Percentiles rank a stretch among this genome's conserved stretches.
Conservation (phyloP, 345 rosid species). For the Aquilaria malaccensis region DNA sequence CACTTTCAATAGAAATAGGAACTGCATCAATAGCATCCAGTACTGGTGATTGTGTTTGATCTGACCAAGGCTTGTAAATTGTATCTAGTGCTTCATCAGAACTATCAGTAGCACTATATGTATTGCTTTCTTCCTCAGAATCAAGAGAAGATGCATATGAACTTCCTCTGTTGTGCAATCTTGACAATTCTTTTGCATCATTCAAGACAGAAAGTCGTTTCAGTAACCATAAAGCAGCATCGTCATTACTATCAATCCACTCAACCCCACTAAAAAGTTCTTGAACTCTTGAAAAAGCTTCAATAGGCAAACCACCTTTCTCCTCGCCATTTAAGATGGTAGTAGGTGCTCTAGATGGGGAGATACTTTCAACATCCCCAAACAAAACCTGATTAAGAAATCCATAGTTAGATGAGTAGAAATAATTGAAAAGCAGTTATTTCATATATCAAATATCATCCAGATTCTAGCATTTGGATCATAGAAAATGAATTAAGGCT, state of each 20-base stretch:
- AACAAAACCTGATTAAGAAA: slow-evolving; percentile 66
- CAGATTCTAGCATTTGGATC: too few species aligned
- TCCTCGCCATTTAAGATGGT: slow-evolving; percentile 81
- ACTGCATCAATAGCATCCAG: slow-evolving; percentile 18
- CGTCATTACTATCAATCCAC: slow-evolving; percentile 79
- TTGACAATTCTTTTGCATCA: slow-evolving; percentile 79
- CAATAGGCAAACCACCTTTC: slow-evolving; percentile 96
- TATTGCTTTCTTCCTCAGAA: slow-evolving; percentile 90
- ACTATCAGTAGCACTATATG: slow-evolving; percentile 91
- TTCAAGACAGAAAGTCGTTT: slow-evolving; percentile 79
- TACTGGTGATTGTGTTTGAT: slow-evolving; percentile 12
- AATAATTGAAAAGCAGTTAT: background rate
- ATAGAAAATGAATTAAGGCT: too few species aligned
- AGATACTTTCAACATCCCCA: slow-evolving; percentile 73
- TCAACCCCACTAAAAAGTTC: slow-evolving; percentile 89
- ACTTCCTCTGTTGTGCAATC: slow-evolving; percentile 59
- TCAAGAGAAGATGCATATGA: slow-evolving; percentile 62
- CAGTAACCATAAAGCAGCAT: slow-evolving; percentile 93
- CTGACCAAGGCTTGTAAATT: slow-evolving; percentile 31
- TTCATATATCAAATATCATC: background rate
- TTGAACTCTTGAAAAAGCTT: slow-evolving; percentile 96
- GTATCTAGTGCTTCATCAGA: slow-evolving; percentile 84
- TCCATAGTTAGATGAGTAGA: slow-evolving; percentile 12
- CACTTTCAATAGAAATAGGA: slow-evolving; percentile 33
- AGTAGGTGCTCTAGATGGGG: slow-evolving; percentile 59